Conservation (phyloP, 305 asterid species). For the Ilex paraguariensis region DNA sequence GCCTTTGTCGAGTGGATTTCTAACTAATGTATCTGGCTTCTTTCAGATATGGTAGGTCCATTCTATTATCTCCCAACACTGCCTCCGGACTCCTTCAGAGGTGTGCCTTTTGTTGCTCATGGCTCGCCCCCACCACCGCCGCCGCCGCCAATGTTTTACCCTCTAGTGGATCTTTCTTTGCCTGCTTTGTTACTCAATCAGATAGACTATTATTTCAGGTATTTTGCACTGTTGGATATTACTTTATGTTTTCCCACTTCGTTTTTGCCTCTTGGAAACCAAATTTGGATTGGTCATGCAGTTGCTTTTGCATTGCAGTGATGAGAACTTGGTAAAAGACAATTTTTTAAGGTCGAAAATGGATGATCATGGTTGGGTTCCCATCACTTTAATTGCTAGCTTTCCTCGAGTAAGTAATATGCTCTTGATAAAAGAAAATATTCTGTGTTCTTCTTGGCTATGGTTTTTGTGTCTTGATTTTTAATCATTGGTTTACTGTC, state of each 20-base stretch:
- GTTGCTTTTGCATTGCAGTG: constrained; percentile 35
- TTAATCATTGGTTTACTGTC: too few species aligned
- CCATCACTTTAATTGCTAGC: constrained; percentile 54
- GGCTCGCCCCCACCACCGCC: constrained; percentile 42
- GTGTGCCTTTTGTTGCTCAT: constrained; percentile 38
- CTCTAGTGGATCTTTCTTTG: constrained; percentile 40
- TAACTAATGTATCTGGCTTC: constrained; percentile 10
- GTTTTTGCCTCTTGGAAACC: too few species aligned
- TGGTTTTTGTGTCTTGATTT: too few species aligned
- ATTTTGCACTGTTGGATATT: neutral
- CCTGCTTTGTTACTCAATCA: constrained; percentile 49
- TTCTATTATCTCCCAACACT: constrained; percentile 44
- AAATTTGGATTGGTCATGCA: too few species aligned
- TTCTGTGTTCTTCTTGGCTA: too few species aligned
- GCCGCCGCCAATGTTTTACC: constrained; percentile 14
- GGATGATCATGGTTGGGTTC: constrained; percentile 92
- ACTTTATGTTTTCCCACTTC: constrained; percentile 7
- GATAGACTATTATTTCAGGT: constrained; percentile 92
- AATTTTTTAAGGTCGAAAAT: constrained; percentile 55
- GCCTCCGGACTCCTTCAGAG: constrained; percentile 55
- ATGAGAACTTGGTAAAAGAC: constrained; percentile 72
- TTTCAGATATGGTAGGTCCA: constrained; percentile 54
- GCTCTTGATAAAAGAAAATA: too few species aligned
- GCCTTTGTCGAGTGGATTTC: constrained; percentile 1
- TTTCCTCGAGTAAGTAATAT: constrained; percentile 74